Base-by-base conservation (phyloP, 2,329 filamentous ascomycete species). In the Coccinonectria pachysandricola region DNA sequence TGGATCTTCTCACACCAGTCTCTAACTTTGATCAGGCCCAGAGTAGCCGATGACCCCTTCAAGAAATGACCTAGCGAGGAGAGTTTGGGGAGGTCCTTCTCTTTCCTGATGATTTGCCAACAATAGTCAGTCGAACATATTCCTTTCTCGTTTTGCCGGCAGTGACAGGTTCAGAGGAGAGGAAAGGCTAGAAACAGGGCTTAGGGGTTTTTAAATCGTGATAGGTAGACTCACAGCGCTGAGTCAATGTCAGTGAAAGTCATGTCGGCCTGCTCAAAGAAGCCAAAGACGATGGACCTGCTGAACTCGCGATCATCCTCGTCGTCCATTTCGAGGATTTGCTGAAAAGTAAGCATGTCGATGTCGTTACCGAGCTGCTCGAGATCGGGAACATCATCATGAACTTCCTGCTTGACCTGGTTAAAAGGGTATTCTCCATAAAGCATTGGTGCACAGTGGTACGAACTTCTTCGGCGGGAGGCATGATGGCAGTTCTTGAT, bases 311-410 rank as follows among this genome's bases (percentile, higher is more conserved):
- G 71, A 38, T 88, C 81, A 8, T 77, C 73, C 39, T 83, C 81
- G 39, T 96, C 91, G 54, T 98, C 91, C 88, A 98, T 95, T 58
- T 96, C 91, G 37, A 96, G 73, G 53, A 98, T 96, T 64, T 96
- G 91, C 46, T 79, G 76, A 48, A 98, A 98, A 30, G 86, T 93
- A 29, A 58, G 53, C 35, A 65, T 60, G 54, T 96, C 88, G n/a
- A n/a, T n/a, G n/a, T n/a, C n/a, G n/a, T n/a, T n/a, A n/a, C n/a
- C n/a, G n/a, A n/a, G n/a, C n/a, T n/a, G n/a, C n/a, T n/a, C n/a
- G n/a, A n/a, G n/a, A n/a, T n/a, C n/a, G n/a, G n/a, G n/a, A n/a
- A n/a, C n/a, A n/a, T n/a, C n/a, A n/a, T n/a, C n/a, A n/a, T n/a
- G n/a, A n/a, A n/a, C n/a, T n/a, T n/a, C n/a, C n/a, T n/a, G n/a